Percentiles rank a stretch among this genome's conserved stretches.
These are phyloP conservation scores for Artomyces pyxidatus DNA, from an alignment of 768 basidiomycete genomes.

Conservation along the genomic window DNA sequence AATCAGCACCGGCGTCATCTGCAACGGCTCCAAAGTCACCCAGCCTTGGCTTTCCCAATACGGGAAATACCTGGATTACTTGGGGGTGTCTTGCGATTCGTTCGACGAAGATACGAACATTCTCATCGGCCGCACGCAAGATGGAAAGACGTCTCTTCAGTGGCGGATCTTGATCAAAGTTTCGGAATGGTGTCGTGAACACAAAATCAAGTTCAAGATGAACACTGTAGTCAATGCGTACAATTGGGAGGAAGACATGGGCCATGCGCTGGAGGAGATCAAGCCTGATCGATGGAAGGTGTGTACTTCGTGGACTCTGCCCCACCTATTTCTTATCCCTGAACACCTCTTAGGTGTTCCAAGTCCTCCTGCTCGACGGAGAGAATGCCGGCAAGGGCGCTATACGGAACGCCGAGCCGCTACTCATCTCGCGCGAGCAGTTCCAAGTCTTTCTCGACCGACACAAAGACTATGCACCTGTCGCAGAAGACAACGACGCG, in stretches of 20 bases:
- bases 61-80: conserved; percentile 25
- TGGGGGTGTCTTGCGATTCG: conserved; percentile 21
- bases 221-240: conserved; percentile 17
- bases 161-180: conserved; percentile 10
- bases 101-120: conserved; percentile 19
- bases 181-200: conserved; percentile 15
- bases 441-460: conserved; percentile 13
- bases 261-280: conserved; percentile 13
- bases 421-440: conserved; percentile 9
- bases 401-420: conserved; percentile 8
- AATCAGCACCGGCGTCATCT: conserved; percentile 28
- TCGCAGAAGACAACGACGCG: conserved; percentile 14
- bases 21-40: conserved; percentile 33
- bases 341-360: background rate
- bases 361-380: conserved; percentile 9
- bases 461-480: conserved; percentile 6
- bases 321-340: background rate
- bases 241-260: conserved; percentile 19
- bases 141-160: conserved; percentile 8
- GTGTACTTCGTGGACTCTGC: background rate
- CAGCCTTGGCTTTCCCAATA: conserved; percentile 33
- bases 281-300: conserved; percentile 14
- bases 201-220: conserved; percentile 17
- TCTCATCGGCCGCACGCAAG: conserved; percentile 14
- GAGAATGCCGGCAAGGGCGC: conserved; percentile 11